Percentiles rank a stretch among this genome's conserved stretches.
Evolutionary conservation across 2,329 filamentous ascomycete genomes (phyloP).

Genomic region (Xylariaceae sp.): DNA sequence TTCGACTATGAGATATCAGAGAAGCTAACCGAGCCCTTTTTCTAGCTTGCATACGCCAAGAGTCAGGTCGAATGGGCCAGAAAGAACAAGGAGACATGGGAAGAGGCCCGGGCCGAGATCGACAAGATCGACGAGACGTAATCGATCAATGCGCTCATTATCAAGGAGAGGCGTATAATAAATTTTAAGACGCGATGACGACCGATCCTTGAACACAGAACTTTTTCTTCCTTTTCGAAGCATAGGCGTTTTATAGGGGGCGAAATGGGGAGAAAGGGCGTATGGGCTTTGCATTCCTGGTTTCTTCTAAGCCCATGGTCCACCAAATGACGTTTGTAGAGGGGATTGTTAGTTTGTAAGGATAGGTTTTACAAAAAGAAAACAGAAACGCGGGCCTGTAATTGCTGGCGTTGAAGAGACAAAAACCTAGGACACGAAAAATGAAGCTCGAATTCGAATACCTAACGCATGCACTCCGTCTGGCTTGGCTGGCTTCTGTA

Average conservation of each 20-base stretch:
- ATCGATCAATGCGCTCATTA: slow-evolving; percentile 1
- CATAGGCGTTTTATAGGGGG: slow-evolving; percentile 5
- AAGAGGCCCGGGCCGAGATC: slow-evolving; percentile 81
- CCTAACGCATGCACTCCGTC: too few relatives aligned
- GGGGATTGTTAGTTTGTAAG: too few relatives aligned
- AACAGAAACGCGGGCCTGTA: too few relatives aligned
- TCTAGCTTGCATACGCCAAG: slow-evolving; percentile 81
- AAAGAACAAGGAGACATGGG: slow-evolving; percentile 87
- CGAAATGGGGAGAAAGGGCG: not conserved
- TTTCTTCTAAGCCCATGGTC: too few relatives aligned
- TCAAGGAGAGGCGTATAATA: not conserved
- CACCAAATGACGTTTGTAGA: too few relatives aligned
- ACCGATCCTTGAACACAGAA: not conserved
- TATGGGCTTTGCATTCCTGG: too few relatives aligned
- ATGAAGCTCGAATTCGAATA: too few relatives aligned
- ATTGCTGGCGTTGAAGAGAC: too few relatives aligned
- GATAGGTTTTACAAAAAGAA: too few relatives aligned
- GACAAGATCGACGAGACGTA: slow-evolving; percentile 72
- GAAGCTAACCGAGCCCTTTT: slow-evolving; percentile 6
- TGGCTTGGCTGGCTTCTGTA: too few relatives aligned
- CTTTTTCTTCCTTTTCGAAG: not conserved
- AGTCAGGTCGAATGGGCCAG: slow-evolving; percentile 93
- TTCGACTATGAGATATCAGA: not conserved
- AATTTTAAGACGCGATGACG: not conserved
- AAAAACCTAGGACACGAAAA: too few relatives aligned